These are phyloP conservation scores for Venturia pyrina DNA, from an alignment of 2,329 filamentous ascomycete genomes.

Conservation along the genomic window DNA sequence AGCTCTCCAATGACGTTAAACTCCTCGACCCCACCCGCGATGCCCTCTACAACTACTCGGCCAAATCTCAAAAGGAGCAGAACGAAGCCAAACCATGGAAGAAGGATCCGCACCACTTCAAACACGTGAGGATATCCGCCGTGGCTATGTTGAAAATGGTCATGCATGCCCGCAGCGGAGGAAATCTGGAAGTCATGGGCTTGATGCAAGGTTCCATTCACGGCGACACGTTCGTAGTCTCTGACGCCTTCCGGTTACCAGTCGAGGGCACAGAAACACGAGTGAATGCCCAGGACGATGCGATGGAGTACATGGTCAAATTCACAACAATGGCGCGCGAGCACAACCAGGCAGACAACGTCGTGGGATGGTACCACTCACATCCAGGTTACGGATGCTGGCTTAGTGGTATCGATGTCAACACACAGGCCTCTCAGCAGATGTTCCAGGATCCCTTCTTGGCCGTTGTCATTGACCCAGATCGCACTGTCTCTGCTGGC, in stretches of 20 bases:
- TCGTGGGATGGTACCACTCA: constrained; percentile 95
- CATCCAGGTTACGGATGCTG: constrained; percentile 98
- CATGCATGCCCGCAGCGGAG: constrained; percentile 95
- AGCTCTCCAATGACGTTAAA: constrained; percentile 73
- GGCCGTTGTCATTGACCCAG: constrained; percentile 91
- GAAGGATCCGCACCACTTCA: constrained; percentile 77
- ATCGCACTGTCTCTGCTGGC: constrained; percentile 86
- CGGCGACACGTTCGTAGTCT: constrained; percentile 78
- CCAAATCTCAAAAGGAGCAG: constrained; percentile 56
- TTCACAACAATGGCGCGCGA: constrained; percentile 70
- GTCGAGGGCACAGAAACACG: constrained; percentile 98
- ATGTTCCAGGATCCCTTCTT: constrained; percentile 81
- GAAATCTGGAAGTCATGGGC: constrained; percentile 90
- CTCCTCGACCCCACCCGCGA: constrained; percentile 64
- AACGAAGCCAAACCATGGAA: constrained; percentile 63
- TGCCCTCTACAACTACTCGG: constrained; percentile 79
- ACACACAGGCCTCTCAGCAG: constrained; percentile 79
- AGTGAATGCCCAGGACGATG: constrained; percentile 91
- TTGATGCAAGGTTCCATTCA: constrained; percentile 94
- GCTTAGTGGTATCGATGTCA: constrained; percentile 92
- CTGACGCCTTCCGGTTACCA: constrained; percentile 84
- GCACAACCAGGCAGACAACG: constrained; percentile 74
- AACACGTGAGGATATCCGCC: constrained; percentile 83
- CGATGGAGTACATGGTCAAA: constrained; percentile 92
- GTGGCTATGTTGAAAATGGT: constrained; percentile 97